Base-by-base conservation (phyloP, 176 grass and related monocot species). In the Hordeum vulgare region DNA sequence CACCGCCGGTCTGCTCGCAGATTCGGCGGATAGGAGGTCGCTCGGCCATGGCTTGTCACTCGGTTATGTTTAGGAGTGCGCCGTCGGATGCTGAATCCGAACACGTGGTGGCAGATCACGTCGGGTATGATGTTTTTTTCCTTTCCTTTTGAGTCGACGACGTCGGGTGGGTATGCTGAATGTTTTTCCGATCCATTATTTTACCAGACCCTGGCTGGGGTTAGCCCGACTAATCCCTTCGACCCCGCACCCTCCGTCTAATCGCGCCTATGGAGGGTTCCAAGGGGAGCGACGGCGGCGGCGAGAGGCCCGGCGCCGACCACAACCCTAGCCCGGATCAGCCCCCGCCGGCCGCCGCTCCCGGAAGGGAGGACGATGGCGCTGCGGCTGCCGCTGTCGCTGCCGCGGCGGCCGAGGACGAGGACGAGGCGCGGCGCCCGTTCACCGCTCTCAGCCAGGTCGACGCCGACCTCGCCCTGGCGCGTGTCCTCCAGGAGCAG, bases 401-500 rank as follows among this genome's bases (percentile, higher is more conserved):
- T 23, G 82, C 66, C 6, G 91, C 61, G 54, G 76, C 84, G 71
- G 44, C 71, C 44, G 80, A 25, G 2, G 71, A 27, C 14, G 41
- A 71, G 11, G 24, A 27, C 14, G 41, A 71, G 11, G 24, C 78
- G 56, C 90, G 96, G 68, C 85, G 82, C 15, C 96, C 96, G 17
- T 99, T 99, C 87, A 94, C 93, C 26, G 88, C 85, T 35, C 93
- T 99, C 66, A 94, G 87, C 85, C 96, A 99, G 93, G 89, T 96
- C 83, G 96, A 96, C 60, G 96, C 96, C 53, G 96, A 99, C 88
- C 93, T 92, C 63, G 96, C 96, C 79, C 93, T 99, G 13, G 93
- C 96, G 15, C 89, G 96, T 41, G 96, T 92, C 41, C 93, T 99
- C 51, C 96, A 99, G 85, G 96, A 99, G 67, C 96, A 99, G 89